These are phyloP conservation scores for Cubamyces sp. DNA, from an alignment of 768 basidiomycete species.

Conservation along the genomic window DNA sequence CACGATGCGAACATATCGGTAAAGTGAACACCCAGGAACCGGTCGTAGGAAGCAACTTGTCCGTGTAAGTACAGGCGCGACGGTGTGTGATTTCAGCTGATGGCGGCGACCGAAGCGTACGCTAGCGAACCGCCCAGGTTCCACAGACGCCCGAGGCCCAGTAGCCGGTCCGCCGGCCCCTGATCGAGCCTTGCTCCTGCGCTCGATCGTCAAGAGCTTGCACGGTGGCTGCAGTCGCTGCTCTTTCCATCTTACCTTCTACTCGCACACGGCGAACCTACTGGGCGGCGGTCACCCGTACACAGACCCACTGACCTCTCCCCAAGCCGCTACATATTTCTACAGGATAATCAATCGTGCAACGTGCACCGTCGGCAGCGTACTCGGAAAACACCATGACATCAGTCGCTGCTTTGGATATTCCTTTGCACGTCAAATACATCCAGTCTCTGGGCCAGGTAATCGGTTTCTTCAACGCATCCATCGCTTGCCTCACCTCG, in stretches of 20 bases:
- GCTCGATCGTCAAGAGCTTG: too few species aligned
- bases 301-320: too few species aligned
- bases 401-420: slow-evolving; percentile 15
- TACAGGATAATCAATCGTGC: too few species aligned
- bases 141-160: background rate
- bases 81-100: background rate
- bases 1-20: slow-evolving; percentile 4
- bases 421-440: slow-evolving; percentile 48
- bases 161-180: too few species aligned
- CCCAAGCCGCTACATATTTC: too few species aligned
- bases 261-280: too few species aligned
- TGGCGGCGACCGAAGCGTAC: background rate
- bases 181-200: too few species aligned
- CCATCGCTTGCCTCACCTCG: background rate
- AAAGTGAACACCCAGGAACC: slow-evolving; percentile 1
- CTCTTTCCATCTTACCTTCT: too few species aligned
- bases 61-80: slow-evolving; percentile 6
- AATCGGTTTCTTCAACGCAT: slow-evolving; percentile 9
- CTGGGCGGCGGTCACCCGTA: too few species aligned
- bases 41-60: background rate
- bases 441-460: slow-evolving; percentile 57
- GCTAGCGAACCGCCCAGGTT: background rate
- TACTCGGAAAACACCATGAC: slow-evolving; percentile 3
- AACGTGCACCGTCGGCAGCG: background rate
- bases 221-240: too few species aligned